Evolutionary conservation across 2,329 filamentous ascomycete genomes (phyloP).

Genomic region (Remersonia thermophila): DNA sequence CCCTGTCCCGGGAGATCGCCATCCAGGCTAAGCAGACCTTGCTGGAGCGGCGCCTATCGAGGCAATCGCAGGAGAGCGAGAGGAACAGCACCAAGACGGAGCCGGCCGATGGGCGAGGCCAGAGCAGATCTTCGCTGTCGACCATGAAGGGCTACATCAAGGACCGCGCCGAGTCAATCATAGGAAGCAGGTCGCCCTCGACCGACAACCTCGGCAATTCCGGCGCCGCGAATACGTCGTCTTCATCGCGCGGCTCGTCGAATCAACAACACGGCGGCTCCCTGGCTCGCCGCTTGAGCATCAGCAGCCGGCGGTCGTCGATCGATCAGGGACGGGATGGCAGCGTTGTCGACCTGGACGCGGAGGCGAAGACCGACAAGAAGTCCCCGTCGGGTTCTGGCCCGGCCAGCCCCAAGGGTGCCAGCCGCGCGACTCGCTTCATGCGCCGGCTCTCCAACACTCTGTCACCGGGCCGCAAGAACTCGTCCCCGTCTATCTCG

Average conservation of each 20-base stretch:
- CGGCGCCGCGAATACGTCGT: constrained; percentile 21
- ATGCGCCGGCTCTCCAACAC: constrained; percentile 47
- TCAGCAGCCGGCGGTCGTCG: constrained; percentile 46
- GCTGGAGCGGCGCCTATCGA: constrained; percentile 36
- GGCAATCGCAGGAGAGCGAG: constrained; percentile 23
- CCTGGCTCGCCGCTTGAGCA: constrained; percentile 51
- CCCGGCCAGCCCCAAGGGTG: constrained; percentile 22
- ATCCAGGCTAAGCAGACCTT: constrained; percentile 29
- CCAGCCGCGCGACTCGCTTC: constrained; percentile 42
- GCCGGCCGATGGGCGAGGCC: constrained; percentile 27
- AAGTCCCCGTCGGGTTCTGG: constrained; percentile 11
- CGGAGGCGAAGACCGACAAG: constrained; percentile 33
- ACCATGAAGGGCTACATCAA: constrained; percentile 51
- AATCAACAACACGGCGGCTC: constrained; percentile 28
- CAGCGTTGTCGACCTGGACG: constrained; percentile 20
- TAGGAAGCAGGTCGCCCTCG: constrained; percentile 31
- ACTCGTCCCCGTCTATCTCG: constrained; percentile 32
- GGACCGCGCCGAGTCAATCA: constrained; percentile 40
- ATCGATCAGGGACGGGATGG: constrained; percentile 30
- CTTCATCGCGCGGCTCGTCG: constrained; percentile 36
- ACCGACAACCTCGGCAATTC: constrained; percentile 28
- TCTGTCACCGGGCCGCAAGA: constrained; percentile 35
- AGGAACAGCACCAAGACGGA: constrained; percentile 21
- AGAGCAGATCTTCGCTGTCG: constrained; percentile 47
- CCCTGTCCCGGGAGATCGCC: constrained; percentile 13